Base-by-base conservation (phyloP, 2,329 filamentous ascomycete genomes). In the Aspergillus latus region DNA sequence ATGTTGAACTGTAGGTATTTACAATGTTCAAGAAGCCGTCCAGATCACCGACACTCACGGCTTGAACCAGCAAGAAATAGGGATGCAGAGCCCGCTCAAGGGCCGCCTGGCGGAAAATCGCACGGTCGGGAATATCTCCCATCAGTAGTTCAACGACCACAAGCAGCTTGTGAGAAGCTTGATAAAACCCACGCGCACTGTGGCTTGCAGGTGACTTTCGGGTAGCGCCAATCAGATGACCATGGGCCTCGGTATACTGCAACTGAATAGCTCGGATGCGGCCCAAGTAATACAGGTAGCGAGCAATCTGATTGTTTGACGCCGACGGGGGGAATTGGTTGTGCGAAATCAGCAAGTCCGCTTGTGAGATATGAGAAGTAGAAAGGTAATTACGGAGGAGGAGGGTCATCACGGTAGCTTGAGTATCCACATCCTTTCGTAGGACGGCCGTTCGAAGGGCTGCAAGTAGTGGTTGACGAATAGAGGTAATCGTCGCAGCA, bases 111-210 rank as follows among this genome's bases (percentile, higher is more conserved):
- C 94, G 89, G 85, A 99, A 99, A 54, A 93, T 88, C 13, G 92
- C 89, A 58, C 94, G 90, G 69, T 97, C 93, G 30, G 94, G 94
- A 64, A 99, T 99, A 70, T 99, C 94, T 62, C 94, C 94, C 94
- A 99, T 99, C 61, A 99, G 79, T 59, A 99, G 81, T 80, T 99
- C 93, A 10, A 99, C 94, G 16, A 99, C 92, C 43, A 97, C 85
- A 62, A 97, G 80, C n/a, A 97, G 84, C 82, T 99, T 99, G 62
- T 90, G 96, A 0, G 94, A 93, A 39, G 92, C 92, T 76, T 97
- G 94, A 64, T 95, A 92, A 76, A 99, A 99, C 45, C 94, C 93
- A 44, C 92, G 87, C 4, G 94, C 94, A 64, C 90, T 92, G 63
- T 87, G 85, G 71, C 89, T 94, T 21, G 92, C 91, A 0, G 94